Conservation (phyloP, 2,329 filamentous ascomycete species). For the Fusarium multiceps region DNA sequence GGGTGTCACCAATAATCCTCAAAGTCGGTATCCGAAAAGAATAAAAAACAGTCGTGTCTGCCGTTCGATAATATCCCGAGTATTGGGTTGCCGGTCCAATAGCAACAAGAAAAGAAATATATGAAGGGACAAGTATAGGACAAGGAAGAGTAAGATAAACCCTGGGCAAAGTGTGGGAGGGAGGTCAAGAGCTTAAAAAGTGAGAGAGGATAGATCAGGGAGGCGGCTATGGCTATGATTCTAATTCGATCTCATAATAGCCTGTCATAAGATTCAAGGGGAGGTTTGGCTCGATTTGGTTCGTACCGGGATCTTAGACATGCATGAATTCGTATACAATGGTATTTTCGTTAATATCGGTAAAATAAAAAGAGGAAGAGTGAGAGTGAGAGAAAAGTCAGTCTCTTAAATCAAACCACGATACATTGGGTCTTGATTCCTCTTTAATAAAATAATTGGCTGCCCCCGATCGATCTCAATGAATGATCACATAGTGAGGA, state of each 20-base stretch:
- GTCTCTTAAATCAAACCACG: neutral
- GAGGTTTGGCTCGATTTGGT: neutral
- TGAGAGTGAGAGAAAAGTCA: neutral
- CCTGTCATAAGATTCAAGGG: neutral
- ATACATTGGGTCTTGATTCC: neutral
- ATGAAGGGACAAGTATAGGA: conserved; percentile 18
- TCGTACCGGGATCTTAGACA: neutral
- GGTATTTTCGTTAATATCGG: neutral
- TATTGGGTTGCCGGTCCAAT: conserved; percentile 11
- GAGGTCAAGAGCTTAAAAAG: conserved; percentile 12
- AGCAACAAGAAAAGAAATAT: conserved; percentile 3
- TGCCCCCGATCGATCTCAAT: conserved; percentile 18
- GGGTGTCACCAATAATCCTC: neutral
- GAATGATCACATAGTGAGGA: conserved; percentile 6
- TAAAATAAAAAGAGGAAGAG: neutral
- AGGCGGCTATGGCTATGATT: neutral
- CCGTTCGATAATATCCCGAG: conserved; percentile 12
- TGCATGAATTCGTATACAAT: neutral
- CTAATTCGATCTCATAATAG: conserved; percentile 2
- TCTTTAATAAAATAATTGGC: conserved; percentile 9
- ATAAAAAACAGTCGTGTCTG: neutral
- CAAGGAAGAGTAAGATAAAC: conserved; percentile 16
- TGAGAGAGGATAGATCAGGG: conserved; percentile 23
- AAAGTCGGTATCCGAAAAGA: neutral
- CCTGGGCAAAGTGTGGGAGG: conserved; percentile 1